Evolutionary conservation across 345 rosid genomes (phyloP).

Genomic region (Rhodomyrtus tomentosa): DNA sequence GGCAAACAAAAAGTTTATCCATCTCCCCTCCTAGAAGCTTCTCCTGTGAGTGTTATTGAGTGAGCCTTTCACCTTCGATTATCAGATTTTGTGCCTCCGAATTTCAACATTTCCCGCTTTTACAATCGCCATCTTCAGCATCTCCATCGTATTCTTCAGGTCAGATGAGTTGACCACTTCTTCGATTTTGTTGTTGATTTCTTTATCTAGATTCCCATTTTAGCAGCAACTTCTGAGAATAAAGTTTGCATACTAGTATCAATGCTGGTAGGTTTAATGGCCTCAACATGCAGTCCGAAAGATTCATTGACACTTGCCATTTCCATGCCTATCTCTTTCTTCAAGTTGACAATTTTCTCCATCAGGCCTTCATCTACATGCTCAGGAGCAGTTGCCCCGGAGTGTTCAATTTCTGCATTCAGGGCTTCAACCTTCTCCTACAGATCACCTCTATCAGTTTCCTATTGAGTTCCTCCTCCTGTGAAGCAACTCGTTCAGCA

Average conservation of each 20-base stretch:
- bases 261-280: slow-evolving; percentile 22
- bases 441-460: slow-evolving; percentile 51
- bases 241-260: slow-evolving; percentile 20
- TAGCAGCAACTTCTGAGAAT: slow-evolving; percentile 18
- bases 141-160: slow-evolving; percentile 46
- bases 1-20: no score
- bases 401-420: slow-evolving; percentile 33
- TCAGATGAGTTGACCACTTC: slow-evolving; percentile 39
- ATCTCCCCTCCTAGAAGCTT: no score
- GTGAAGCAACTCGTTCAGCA: slow-evolving; percentile 14
- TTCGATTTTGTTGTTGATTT: slow-evolving; percentile 44
- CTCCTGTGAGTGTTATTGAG: no score
- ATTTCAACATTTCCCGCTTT: no score
- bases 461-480: slow-evolving; percentile 41
- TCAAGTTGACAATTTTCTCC: slow-evolving; percentile 34
- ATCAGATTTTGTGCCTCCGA: no score
- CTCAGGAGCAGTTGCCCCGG: slow-evolving; percentile 40
- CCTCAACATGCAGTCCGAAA: slow-evolving; percentile 49
- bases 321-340: slow-evolving; percentile 45
- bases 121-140: slow-evolving; percentile 48
- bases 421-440: slow-evolving; percentile 58
- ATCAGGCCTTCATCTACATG: slow-evolving; percentile 45
- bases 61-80: no score
- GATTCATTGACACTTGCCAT: slow-evolving; percentile 36
- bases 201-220: slow-evolving; percentile 40